phyloP scores from a whole-genome alignment of 495 filamentous ascomycete species.

The Aspergillus baeticus region DNA sequence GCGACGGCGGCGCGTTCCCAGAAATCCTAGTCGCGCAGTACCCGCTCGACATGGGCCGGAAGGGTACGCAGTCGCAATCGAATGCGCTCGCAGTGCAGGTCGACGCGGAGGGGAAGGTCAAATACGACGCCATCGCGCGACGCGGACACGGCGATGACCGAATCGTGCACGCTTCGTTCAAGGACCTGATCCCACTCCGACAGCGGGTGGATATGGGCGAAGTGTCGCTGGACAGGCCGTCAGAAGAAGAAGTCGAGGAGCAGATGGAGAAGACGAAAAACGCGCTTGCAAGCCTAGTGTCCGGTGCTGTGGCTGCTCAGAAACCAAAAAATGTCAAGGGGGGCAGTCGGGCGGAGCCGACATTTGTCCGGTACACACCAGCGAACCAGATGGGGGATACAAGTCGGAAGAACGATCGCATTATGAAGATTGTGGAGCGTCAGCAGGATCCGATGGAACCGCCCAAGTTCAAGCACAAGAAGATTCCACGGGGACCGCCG shows the following conservation, averaged over 20 bases:
- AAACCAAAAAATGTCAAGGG: conserved; percentile 93
- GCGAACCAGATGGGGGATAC: conserved; percentile 97
- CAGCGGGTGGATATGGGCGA: conserved; percentile 94
- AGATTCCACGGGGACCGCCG: conserved; percentile 92
- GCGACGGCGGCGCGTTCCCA: conserved; percentile 94
- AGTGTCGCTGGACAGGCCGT: conserved; percentile 83
- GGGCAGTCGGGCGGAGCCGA: conserved; percentile 74
- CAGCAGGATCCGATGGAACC: conserved; percentile 98
- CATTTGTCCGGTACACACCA: conserved; percentile 93
- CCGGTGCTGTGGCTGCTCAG: conserved; percentile 83
- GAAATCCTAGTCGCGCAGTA: conserved; percentile 95
- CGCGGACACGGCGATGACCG: conserved; percentile 81
- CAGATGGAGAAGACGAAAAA: conserved; percentile 86
- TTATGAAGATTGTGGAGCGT: conserved; percentile 96
- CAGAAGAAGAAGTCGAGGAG: conserved; percentile 75
- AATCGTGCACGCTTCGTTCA: conserved; percentile 92
- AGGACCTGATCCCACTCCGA: conserved; percentile 91
- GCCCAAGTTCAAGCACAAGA: conserved; percentile 97
- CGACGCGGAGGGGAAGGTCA: conserved; percentile 86
- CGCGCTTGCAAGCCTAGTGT: conserved; percentile 77
- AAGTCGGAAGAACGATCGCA: conserved; percentile 83
- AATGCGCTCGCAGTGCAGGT: conserved; percentile 93
- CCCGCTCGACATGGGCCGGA: conserved; percentile 90
- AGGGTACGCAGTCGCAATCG: conserved; percentile 63
- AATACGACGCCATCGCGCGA: conserved; percentile 93